phyloP scores from a whole-genome alignment of 306 rosid species.

The Casuarina glauca region DNA sequence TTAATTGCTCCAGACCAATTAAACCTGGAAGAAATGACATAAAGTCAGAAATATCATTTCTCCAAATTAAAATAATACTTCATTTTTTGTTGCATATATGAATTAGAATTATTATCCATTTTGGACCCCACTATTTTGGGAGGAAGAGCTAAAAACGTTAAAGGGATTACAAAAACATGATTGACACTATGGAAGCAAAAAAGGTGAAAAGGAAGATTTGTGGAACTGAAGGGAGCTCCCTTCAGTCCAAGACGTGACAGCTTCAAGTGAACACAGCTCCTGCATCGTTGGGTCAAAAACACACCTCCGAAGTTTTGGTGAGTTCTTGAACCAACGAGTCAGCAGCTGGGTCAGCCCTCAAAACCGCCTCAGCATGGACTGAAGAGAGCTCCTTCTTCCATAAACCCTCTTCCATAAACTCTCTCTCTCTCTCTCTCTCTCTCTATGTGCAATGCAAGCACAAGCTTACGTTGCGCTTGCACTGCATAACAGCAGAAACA shows the following conservation, averaged over 20 bases:
- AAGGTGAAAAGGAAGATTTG: background rate
- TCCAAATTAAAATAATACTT: too few relatives aligned
- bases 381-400: conserved; percentile 75
- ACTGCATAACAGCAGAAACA: too few relatives aligned
- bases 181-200: too few relatives aligned
- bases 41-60: background rate
- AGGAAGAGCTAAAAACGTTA: too few relatives aligned
- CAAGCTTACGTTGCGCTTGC: too few relatives aligned
- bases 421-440: background rate
- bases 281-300: conserved; percentile 87
- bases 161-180: too few relatives aligned
- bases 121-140: too few relatives aligned
- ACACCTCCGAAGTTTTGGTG: conserved; percentile 46
- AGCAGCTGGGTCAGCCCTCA: conserved; percentile 70
- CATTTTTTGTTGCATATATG: too few relatives aligned
- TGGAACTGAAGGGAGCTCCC: conserved; percentile 77
- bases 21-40: background rate
- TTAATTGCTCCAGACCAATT: too few relatives aligned
- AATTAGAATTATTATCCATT: too few relatives aligned
- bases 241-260: conserved; percentile 98
- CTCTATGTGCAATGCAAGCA: too few relatives aligned
- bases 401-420: background rate
- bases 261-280: conserved; percentile 68
- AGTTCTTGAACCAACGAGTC: conserved; percentile 86
- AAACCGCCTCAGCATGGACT: conserved; percentile 77